Evolutionary conservation across 2,329 filamentous ascomycete species (phyloP).

Genomic region (Cercospora sojina): DNA sequence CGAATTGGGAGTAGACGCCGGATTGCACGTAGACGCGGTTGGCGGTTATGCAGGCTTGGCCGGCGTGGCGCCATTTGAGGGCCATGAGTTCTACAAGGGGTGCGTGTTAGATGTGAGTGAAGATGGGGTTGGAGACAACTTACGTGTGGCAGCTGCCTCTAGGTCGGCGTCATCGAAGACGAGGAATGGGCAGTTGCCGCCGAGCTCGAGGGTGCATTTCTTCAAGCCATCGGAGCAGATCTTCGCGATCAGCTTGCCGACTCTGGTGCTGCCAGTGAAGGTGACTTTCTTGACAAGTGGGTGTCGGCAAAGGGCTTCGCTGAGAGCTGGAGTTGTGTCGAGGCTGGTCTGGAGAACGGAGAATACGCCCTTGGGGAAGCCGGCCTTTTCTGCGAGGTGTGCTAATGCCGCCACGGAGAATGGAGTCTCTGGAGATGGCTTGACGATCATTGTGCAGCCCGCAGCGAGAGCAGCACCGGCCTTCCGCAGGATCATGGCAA

Average conservation of each 20-base stretch:
- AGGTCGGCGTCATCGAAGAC: constrained; percentile 65
- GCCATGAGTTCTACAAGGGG: constrained; percentile 42
- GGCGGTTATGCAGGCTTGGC: constrained; percentile 64
- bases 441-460: constrained; percentile 71
- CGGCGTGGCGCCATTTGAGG: constrained; percentile 59
- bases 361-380: constrained; percentile 60
- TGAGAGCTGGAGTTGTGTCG: constrained; percentile 55
- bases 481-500: constrained; percentile 63
- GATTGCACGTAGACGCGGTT: constrained; percentile 66
- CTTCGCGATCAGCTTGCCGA: constrained; percentile 62
- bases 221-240: constrained; percentile 61
- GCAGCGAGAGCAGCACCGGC: constrained; percentile 67
- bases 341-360: constrained; percentile 61
- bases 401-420: constrained; percentile 57
- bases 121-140: constrained; percentile 15
- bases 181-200: constrained; percentile 64
- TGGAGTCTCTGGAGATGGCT: constrained; percentile 68
- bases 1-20: constrained; percentile 61
- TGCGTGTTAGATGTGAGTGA: constrained; percentile 3
- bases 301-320: constrained; percentile 57
- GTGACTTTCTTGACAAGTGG: constrained; percentile 61
- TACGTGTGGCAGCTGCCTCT: constrained; percentile 54
- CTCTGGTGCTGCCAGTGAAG: constrained; percentile 60
- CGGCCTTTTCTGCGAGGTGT: constrained; percentile 54
- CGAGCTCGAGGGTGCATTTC: constrained; percentile 64